phyloP scores from a whole-genome alignment of 805 yeast genomes.

The Diddensiella transvaalensis region DNA sequence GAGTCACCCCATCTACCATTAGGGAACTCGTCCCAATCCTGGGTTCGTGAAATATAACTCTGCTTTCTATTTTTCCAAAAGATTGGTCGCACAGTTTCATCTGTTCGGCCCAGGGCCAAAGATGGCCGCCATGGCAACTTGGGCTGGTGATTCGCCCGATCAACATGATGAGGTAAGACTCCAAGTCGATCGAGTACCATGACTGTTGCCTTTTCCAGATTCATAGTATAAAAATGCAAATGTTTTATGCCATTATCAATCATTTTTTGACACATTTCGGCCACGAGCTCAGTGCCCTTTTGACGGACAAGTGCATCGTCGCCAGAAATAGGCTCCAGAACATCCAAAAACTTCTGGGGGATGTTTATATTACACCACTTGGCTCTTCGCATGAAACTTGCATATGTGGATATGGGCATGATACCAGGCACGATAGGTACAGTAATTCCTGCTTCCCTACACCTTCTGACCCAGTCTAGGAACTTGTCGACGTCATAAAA shows the following conservation, averaged over 20 bases:
- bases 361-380: slow-evolving; percentile 85
- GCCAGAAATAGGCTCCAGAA: slow-evolving; percentile 77
- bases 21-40: slow-evolving; percentile 97
- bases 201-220: slow-evolving; percentile 83
- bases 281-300: slow-evolving; percentile 75
- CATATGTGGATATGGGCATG: slow-evolving; percentile 97
- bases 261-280: slow-evolving; percentile 75
- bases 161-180: slow-evolving; percentile 40
- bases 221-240: slow-evolving; percentile 96
- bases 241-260: slow-evolving; percentile 71
- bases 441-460: slow-evolving; percentile 67
- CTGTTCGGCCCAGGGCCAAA: slow-evolving; percentile 70
- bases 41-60: slow-evolving; percentile 82
- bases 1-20: slow-evolving; percentile 99
- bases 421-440: slow-evolving; percentile 96
- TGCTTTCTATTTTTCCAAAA: slow-evolving; percentile 95
- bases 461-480: slow-evolving; percentile 70
- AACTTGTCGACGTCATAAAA: slow-evolving; percentile 89
- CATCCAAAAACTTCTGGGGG: slow-evolving; percentile 68
- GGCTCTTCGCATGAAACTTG: slow-evolving; percentile 88
- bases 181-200: slow-evolving; percentile 79
- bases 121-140: slow-evolving; percentile 86
- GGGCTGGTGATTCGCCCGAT: slow-evolving; percentile 34
- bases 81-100: slow-evolving; percentile 86
- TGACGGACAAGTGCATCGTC: slow-evolving; percentile 87